Percentiles rank a stretch among this genome's conserved stretches.
phyloP scores from a whole-genome alignment of 116 monocot species.

The Papilionanthe hybrid region DNA sequence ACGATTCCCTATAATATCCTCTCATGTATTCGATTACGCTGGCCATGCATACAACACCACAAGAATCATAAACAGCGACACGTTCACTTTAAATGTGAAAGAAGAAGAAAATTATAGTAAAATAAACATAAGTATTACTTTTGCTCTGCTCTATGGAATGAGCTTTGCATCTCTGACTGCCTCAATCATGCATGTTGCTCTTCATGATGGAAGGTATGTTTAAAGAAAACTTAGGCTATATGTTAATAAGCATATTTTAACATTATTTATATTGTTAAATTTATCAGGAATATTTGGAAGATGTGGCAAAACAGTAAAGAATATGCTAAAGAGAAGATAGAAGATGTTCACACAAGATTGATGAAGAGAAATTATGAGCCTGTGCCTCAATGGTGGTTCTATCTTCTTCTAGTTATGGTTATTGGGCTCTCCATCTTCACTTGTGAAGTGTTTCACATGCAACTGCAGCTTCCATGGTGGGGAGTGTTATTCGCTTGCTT shows the following conservation, averaged over 20 bases:
- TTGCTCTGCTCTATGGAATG: slow-evolving; percentile 7
- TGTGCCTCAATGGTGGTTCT: slow-evolving; percentile 51
- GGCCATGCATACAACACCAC: slow-evolving; percentile 14
- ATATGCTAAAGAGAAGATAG: slow-evolving; percentile 11
- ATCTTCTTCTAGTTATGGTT: slow-evolving; percentile 12
- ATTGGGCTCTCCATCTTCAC: slow-evolving; percentile 28
- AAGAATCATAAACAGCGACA: slow-evolving; percentile 12
- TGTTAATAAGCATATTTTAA: too few species aligned
- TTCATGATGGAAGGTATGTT: slow-evolving; percentile 23
- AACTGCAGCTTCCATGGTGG: slow-evolving; percentile 49
- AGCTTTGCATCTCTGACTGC: slow-evolving; percentile 18
- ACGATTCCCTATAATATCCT: slow-evolving; percentile 16
- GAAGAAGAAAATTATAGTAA: slow-evolving; percentile 18
- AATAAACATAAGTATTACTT: slow-evolving; percentile 19
- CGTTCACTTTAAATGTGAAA: slow-evolving; percentile 12
- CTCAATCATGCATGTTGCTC: slow-evolving; percentile 25
- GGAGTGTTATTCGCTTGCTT: slow-evolving; percentile 28
- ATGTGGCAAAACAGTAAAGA: slow-evolving; percentile 16
- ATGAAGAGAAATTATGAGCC: slow-evolving; percentile 55
- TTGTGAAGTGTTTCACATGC: slow-evolving; percentile 25
- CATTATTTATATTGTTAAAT: background rate
- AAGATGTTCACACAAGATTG: slow-evolving; percentile 43
- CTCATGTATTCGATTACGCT: slow-evolving; percentile 8
- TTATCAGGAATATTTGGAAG: slow-evolving; percentile 11
- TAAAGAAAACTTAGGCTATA: background rate